These are phyloP conservation scores for Pseudonitzschia pungens DNA, from an alignment of 108 stramenopile genomes.

Conservation along the genomic window DNA sequence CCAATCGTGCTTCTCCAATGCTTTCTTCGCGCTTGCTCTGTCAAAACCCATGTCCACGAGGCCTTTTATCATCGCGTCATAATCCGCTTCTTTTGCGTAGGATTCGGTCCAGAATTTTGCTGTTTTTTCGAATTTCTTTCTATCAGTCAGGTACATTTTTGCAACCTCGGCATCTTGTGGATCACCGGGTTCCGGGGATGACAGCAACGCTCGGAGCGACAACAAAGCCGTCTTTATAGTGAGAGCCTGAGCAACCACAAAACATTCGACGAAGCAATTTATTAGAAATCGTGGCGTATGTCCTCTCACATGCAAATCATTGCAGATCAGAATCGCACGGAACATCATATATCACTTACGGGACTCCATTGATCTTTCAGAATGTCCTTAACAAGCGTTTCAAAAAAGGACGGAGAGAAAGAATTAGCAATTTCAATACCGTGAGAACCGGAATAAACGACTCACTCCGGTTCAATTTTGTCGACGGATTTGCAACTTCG, in stretches of 20 bases:
- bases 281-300: not conserved
- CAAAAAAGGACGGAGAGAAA: not conserved
- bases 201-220: constrained; percentile 89
- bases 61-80: constrained; percentile 70
- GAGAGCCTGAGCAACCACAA: constrained; percentile 50
- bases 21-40: constrained; percentile 70
- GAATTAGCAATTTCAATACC: not conserved
- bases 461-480: not conserved
- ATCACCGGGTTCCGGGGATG: constrained; percentile 89
- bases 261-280: not conserved
- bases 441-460: not conserved
- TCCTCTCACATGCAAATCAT: too few relatives aligned
- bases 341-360: not conserved
- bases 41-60: constrained; percentile 98
- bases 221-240: constrained; percentile 96
- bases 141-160: constrained; percentile 84
- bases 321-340: not conserved
- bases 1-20: constrained; percentile 85
- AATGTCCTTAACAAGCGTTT: constrained; percentile 70
- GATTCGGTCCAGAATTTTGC: constrained; percentile 93
- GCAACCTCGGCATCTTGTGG: constrained; percentile 97
- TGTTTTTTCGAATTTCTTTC: constrained; percentile 76
- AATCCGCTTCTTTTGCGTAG: constrained; percentile 79
- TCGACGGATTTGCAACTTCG: not conserved
- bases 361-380: constrained; percentile 98